A percentile compares a stretch with the other conserved stretches of the same genome.
phyloP scores from a whole-genome alignment of 192 early-diverging fungal genomes.

The Dissophora globulifera region DNA sequence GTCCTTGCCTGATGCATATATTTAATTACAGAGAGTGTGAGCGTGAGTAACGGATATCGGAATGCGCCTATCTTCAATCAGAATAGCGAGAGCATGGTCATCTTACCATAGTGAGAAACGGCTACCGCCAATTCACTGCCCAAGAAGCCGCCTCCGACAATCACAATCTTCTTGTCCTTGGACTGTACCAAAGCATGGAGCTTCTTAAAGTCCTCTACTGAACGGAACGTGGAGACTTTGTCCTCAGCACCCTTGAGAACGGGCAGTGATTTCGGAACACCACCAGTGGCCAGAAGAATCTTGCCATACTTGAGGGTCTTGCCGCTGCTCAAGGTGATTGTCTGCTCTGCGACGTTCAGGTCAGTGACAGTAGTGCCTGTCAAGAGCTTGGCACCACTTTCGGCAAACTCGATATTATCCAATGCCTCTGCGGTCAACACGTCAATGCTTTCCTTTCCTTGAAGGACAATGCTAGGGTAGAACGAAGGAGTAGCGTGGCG shows the following conservation, averaged over 20 bases:
- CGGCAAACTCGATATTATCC: slow-evolving; percentile 48
- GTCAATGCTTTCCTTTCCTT: slow-evolving; percentile 56
- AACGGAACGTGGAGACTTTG: slow-evolving; percentile 67
- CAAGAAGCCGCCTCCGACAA: slow-evolving; percentile 74
- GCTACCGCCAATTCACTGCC: slow-evolving; percentile 72
- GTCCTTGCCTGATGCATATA: slow-evolving; percentile 38
- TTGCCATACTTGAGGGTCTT: slow-evolving; percentile 62
- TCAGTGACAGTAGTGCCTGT: slow-evolving; percentile 56
- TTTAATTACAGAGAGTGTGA: not conserved
- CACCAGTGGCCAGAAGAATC: slow-evolving; percentile 71
- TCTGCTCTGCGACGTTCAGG: slow-evolving; percentile 62
- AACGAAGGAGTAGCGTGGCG: too few species aligned
- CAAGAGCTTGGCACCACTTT: slow-evolving; percentile 60
- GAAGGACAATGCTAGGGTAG: slow-evolving; percentile 57
- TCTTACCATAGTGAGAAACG: slow-evolving; percentile 56
- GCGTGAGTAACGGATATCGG: too few species aligned
- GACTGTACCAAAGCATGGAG: slow-evolving; percentile 50
- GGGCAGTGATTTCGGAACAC: slow-evolving; percentile 62
- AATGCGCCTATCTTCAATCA: too few species aligned
- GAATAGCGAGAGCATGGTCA: not conserved
- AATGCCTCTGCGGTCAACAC: slow-evolving; percentile 53
- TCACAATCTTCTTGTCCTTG: slow-evolving; percentile 58
- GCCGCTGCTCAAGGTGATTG: slow-evolving; percentile 62
- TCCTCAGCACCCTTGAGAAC: slow-evolving; percentile 38
- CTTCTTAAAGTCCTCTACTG: slow-evolving; percentile 63